Evolutionary conservation across 2,329 filamentous ascomycete species (phyloP), one percentile per base, ranked within the genome.

Genomic region (Daldinia eschscholtzii): DNA sequence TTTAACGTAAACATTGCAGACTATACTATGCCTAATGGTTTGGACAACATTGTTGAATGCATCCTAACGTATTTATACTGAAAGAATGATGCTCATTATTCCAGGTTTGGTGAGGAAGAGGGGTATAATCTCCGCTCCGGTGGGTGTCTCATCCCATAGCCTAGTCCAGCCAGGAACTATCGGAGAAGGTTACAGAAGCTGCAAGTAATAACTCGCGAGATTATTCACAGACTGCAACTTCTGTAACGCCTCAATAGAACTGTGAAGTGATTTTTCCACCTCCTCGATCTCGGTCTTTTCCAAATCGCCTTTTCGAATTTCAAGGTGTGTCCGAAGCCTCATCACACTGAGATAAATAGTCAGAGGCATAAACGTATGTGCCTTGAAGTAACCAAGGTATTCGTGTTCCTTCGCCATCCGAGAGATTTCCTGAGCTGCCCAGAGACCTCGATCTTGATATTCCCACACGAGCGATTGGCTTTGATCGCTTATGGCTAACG

Each of bases 321-420:
- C 69, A 3, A 71, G 6, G 23, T 71, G 66, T 20, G 57, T 68
- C 7, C 65, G 53, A 23, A 71, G 66, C 30, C 69, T 69, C 13
- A 64, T 30, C 20, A 63, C 62, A 42, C 69, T 61, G 13, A 71
- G 28, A 55, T 71, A 71, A 9, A 71, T 69, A 20, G 69, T 57
- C 13, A 71, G 55, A 18, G 69, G 69, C 69, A 71, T 71, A 52
- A 71, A 71, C 10, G 66, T 69, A 42, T 71, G 69, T 10, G 66
- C 66, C 26, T 62, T 69, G 41, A 69, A 71, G 23, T 69, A 71
- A n/a, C 69, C 69, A 18, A 69, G 66, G 20, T 71, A 57, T 23
- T 69, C 69, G 15, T 71, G 69, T 13, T 71, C 69, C 26, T 65
- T 69, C 6, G 69, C 66, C 9, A 71, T 57, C 41, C 66, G 66